Evolutionary conservation across 345 rosid genomes (phyloP), one percentile per base, ranked within the genome.

Genomic region (Eucalyptus regnans): DNA sequence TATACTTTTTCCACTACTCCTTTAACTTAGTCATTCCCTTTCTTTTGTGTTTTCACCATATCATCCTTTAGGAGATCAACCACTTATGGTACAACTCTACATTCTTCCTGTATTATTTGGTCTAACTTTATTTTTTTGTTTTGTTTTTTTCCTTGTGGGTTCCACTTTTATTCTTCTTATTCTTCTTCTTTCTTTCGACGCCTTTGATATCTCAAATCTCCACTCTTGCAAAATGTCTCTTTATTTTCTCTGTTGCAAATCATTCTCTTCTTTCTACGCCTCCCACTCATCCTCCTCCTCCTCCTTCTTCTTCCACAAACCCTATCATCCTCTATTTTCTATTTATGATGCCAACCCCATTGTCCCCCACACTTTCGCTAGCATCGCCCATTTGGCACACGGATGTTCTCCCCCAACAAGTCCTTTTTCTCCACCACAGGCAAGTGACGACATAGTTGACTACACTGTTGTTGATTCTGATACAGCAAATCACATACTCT

Each of bases 51-150:
- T 22, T 56, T 56, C 27, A 56, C 62, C 13, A 0, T 56, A 56
- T 23, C 29, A 56, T 23, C 62, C 0, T 25, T 56, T 56, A 0
- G 0, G 6, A 25, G 62, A 52, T 25, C 29, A 23, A 9, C 6
- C 29, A 22, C 62, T 23, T 5, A 0, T 9, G 1, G 12, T 23
- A 4, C 1, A 56, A 56, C 13, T 56, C 62, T 56, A 56, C 1
- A 56, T 56, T 0, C 0, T 56, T 56, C 12, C 12, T 2, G 0
- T 9, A 23, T 23, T 56, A 56, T 56, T 56, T 56, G 29, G 29
- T 23, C 62, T 23, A 23, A 4, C 29, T 56, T 52, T 52, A 7
- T 7, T 52, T 23, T 56, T 1, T 56, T 23, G 0, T 9, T 2
- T 4, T 0, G 2, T 4, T 56, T 8, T 4, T 56, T 9, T 23